These are phyloP conservation scores for Vigna hirtella DNA, from an alignment of 306 rosid genomes.

Conservation along the genomic window DNA sequence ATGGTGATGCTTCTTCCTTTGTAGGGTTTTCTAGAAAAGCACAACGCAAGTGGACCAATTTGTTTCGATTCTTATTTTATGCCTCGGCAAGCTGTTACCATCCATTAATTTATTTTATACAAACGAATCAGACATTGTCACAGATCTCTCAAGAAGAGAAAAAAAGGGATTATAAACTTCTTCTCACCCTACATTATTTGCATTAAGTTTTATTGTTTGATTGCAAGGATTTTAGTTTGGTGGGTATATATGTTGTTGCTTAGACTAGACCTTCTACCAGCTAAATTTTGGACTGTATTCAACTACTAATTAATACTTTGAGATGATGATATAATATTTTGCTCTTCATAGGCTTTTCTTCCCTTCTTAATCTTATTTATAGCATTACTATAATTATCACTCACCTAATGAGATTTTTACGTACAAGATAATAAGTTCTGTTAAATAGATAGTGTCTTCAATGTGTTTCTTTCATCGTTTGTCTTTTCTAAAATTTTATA, in stretches of 20 bases:
- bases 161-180: neutral
- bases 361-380: too few species aligned
- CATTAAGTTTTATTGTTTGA: neutral
- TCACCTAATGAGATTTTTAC: too few species aligned
- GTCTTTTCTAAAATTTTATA: neutral
- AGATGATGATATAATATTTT: neutral
- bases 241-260: slow-evolving; percentile 32
- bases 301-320: slow-evolving; percentile 1
- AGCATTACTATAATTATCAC: too few species aligned
- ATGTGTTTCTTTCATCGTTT: neutral
- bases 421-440: too few species aligned
- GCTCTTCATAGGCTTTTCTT: too few species aligned
- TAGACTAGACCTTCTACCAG: slow-evolving; percentile 30
- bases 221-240: slow-evolving; percentile 26
- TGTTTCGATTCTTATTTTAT: slow-evolving; percentile 41
- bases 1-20: slow-evolving; percentile 30
- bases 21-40: slow-evolving; percentile 21
- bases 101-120: slow-evolving; percentile 30
- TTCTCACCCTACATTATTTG: neutral
- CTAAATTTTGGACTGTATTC: slow-evolving; percentile 20
- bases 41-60: slow-evolving; percentile 34
- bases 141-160: neutral
- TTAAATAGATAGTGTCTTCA: too few species aligned
- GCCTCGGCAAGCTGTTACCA: slow-evolving; percentile 23
- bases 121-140: slow-evolving; percentile 31